A percentile compares a stretch with the other conserved stretches of the same genome.
These are phyloP conservation scores for Sugiyamaella smithiae DNA, from an alignment of 805 yeast genomes.

Conservation along the genomic window DNA sequence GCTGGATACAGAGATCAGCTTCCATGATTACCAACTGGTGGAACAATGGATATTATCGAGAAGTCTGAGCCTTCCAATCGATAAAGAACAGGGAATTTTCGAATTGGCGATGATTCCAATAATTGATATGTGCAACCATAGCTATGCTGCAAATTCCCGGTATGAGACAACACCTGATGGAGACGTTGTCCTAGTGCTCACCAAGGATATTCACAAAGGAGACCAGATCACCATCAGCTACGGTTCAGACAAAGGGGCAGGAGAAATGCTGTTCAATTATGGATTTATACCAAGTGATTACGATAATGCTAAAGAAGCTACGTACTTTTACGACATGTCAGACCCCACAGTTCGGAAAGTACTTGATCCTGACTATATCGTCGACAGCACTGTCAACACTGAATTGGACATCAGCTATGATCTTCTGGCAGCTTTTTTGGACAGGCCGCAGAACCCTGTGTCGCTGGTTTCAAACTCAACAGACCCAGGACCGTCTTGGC, in stretches of 20 bases:
- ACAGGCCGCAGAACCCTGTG: constrained; percentile 20
- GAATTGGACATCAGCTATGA: constrained; percentile 25
- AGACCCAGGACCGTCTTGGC: no score
- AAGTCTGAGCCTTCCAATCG: constrained; percentile 30
- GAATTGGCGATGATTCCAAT: constrained; percentile 51
- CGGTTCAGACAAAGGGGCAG: constrained; percentile 35
- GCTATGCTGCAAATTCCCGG: constrained; percentile 29
- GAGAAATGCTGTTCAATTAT: constrained; percentile 39
- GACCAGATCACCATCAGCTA: constrained; percentile 37
- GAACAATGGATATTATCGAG: constrained; percentile 39
- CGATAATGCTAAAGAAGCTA: constrained; percentile 11
- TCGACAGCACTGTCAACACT: constrained; percentile 14
- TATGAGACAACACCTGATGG: constrained; percentile 36
- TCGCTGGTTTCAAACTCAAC: not conserved
- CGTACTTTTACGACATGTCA: constrained; percentile 23
- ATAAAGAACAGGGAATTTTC: not conserved
- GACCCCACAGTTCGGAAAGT: constrained; percentile 19
- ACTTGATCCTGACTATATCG: constrained; percentile 22
- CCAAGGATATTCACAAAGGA: constrained; percentile 13
- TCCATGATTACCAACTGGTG: constrained; percentile 32
- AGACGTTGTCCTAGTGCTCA: constrained; percentile 17
- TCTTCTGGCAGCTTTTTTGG: constrained; percentile 25
- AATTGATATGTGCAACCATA: constrained; percentile 53
- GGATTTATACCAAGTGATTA: constrained; percentile 36
- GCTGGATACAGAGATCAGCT: constrained; percentile 14